Evolutionary conservation across 441 rosid species (phyloP).

Genomic region (Populus hybrid): DNA sequence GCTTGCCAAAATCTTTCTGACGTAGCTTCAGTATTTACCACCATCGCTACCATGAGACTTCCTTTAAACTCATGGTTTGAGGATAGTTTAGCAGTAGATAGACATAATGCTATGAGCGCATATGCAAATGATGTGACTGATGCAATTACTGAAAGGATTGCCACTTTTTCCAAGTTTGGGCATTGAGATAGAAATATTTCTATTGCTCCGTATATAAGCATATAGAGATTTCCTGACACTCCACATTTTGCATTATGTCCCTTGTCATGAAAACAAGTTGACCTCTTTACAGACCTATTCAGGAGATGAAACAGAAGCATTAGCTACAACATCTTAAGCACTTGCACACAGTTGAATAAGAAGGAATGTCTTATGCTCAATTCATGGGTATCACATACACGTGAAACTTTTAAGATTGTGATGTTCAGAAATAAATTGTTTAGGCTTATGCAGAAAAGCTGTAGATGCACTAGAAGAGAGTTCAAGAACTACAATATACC

Average conservation of each 20-base stretch:
- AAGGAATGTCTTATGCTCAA: not conserved
- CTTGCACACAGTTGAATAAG: not conserved
- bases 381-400: not conserved
- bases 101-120: slow-evolving; percentile 18
- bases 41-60: slow-evolving; percentile 10
- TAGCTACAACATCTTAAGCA: not conserved
- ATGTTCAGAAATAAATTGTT: not conserved
- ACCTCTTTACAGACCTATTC: slow-evolving; percentile 25
- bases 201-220: slow-evolving; percentile 25
- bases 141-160: slow-evolving; percentile 26
- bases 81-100: slow-evolving; percentile 15
- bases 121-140: slow-evolving; percentile 26
- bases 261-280: slow-evolving; percentile 23
- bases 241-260: slow-evolving; percentile 12
- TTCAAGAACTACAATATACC: not conserved
- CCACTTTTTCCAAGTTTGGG: slow-evolving; percentile 28
- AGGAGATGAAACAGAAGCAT: not conserved
- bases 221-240: slow-evolving; percentile 25
- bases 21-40: not conserved
- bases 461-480: not conserved
- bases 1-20: slow-evolving; percentile 26
- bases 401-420: not conserved
- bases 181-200: slow-evolving; percentile 29
- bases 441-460: not conserved
- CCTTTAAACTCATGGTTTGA: slow-evolving; percentile 23